Conservation (phyloP, 495 filamentous ascomycete species). For the Penicillium manginii region DNA sequence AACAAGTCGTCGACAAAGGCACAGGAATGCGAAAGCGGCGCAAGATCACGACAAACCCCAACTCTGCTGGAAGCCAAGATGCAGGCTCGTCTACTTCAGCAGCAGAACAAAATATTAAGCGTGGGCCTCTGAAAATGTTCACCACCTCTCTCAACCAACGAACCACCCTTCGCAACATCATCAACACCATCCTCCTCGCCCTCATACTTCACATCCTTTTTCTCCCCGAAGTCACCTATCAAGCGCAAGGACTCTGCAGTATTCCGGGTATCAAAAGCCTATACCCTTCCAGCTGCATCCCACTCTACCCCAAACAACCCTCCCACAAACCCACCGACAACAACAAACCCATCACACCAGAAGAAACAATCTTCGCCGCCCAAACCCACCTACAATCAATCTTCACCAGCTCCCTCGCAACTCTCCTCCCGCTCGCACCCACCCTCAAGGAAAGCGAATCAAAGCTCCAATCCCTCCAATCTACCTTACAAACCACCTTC, state of each 20-base stretch:
- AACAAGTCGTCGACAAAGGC: neutral
- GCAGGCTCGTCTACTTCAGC: slow-evolving; percentile 16
- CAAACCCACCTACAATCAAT: slow-evolving; percentile 39
- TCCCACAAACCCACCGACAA: slow-evolving; percentile 7
- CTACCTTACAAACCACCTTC: slow-evolving; percentile 35
- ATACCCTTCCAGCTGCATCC: slow-evolving; percentile 42
- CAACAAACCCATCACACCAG: slow-evolving; percentile 18
- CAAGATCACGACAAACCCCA: slow-evolving; percentile 22
- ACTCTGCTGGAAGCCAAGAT: slow-evolving; percentile 1
- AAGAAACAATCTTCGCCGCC: slow-evolving; percentile 28
- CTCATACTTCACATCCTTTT: slow-evolving; percentile 43
- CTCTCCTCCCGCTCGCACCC: slow-evolving; percentile 32
- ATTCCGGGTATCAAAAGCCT: slow-evolving; percentile 30
- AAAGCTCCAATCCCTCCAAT: slow-evolving; percentile 36
- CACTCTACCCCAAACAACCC: slow-evolving; percentile 9
- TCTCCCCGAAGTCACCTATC: slow-evolving; percentile 45
- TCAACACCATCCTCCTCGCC: slow-evolving; percentile 40
- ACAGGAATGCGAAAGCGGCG: slow-evolving; percentile 31
- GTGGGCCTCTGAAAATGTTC: slow-evolving; percentile 6
- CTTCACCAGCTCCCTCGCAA: slow-evolving; percentile 37
- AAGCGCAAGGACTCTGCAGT: slow-evolving; percentile 38
- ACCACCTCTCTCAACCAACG: slow-evolving; percentile 6
- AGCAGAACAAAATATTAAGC: neutral
- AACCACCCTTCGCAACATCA: slow-evolving; percentile 24
- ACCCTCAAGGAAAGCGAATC: slow-evolving; percentile 43